Evolutionary conservation across 2,329 filamentous ascomycete genomes (phyloP).

Genomic region (Penicillium sclerotigenum): DNA sequence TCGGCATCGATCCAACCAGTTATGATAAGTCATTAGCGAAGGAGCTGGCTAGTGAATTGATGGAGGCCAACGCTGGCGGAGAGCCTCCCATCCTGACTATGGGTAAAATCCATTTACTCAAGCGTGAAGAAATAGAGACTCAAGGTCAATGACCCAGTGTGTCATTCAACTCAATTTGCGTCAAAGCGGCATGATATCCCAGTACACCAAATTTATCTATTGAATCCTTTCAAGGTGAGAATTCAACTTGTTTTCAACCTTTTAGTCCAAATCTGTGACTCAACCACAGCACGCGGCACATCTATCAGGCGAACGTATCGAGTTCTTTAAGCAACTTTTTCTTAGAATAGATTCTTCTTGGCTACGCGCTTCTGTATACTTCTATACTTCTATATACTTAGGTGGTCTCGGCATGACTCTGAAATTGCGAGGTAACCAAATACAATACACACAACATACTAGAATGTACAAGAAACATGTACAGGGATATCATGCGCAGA

Average conservation of each 20-base stretch:
- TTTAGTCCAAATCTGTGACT: neutral
- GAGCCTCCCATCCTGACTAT: slow-evolving; percentile 32
- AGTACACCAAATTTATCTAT: slow-evolving; percentile 7
- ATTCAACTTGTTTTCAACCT: neutral
- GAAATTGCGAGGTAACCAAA: neutral
- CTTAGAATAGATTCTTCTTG: neutral
- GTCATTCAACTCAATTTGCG: slow-evolving; percentile 9
- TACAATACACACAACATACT: neutral
- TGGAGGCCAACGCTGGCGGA: slow-evolving; percentile 22
- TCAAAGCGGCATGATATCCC: slow-evolving; percentile 17
- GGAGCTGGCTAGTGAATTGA: slow-evolving; percentile 25
- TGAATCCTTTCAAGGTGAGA: neutral
- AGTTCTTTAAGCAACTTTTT: neutral
- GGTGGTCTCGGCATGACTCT: neutral
- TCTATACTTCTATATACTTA: neutral
- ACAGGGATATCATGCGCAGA: slow-evolving; percentile 2
- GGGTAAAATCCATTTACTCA: slow-evolving; percentile 47
- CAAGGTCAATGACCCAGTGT: slow-evolving; percentile 22
- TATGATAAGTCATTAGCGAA: slow-evolving; percentile 47
- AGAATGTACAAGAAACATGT: neutral
- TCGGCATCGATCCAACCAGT: slow-evolving; percentile 62
- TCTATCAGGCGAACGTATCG: neutral
- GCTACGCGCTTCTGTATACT: neutral
- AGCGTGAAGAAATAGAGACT: slow-evolving; percentile 42
- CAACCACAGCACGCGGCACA: neutral